Base-by-base conservation (phyloP, 1,284 basidiomycete species). In the Cryptococcus sp. region DNA sequence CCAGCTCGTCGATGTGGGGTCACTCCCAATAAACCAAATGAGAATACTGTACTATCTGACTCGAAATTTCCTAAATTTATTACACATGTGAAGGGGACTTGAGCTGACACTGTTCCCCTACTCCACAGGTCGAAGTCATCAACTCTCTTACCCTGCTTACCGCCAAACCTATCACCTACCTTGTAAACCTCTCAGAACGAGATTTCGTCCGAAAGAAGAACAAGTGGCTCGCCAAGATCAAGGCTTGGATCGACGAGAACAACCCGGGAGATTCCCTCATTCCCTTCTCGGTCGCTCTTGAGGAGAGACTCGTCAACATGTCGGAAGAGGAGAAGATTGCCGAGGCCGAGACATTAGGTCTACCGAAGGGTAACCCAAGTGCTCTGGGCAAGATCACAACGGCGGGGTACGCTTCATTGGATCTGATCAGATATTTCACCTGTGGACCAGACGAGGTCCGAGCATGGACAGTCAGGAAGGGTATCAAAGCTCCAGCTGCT, bases 201-300 rank as follows among this genome's bases (percentile, higher is more conserved):
- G 96, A 99, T 78, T 99, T 91, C 72, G 80, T 91, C 57, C 86
- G 96, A 60, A 97, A 96, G 80, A 98, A 98, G 86, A 98, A 98
- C 83, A 98, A 98, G 82, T 98, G 95, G 93, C 80, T 98, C 33
- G 83, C 94, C 31, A 97, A 97, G 80, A 98, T 98, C 83, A 97
- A 98, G 78, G 89, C 81, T 32, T 99, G 96, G 95, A 97, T 99
- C 70, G 94, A 98, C 79, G 83, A 87, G 71, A 85, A 98, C 82
- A 98, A 98, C 80, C 86, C 94, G 1, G 96, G 96, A 58, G 96
- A 99, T 72, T 83, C 84, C 31, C 83, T 99, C 63, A 97, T 99
- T 67, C 96, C 96, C 10, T 98, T 98, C 82, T 96, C 92, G 30
- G 96, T 98, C 51, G 84, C 94, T 1, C 82, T 98, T 50, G 96